phyloP scores from a whole-genome alignment of 495 filamentous ascomycete genomes.

The Aspergillus olivimuriae region DNA sequence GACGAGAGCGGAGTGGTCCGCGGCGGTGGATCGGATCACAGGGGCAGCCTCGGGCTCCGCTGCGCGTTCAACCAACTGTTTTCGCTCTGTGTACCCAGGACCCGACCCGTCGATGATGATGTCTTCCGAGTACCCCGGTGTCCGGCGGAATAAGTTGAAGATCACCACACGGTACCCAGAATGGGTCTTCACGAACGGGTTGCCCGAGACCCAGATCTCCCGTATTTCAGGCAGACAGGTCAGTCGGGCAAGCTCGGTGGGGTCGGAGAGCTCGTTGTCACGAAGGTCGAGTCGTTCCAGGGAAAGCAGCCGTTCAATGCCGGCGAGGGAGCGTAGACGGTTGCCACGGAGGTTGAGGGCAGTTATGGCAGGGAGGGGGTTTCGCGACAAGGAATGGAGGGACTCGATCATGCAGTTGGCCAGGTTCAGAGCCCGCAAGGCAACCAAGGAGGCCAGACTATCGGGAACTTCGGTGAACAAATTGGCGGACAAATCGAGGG shows the following conservation, averaged over 20 bases:
- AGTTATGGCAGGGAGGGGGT: constrained; percentile 87
- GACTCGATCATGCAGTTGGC: constrained; percentile 97
- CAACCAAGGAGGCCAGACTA: constrained; percentile 71
- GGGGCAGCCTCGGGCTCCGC: constrained; percentile 68
- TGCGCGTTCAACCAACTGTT: constrained; percentile 76
- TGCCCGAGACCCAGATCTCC: constrained; percentile 85
- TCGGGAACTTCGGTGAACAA: constrained; percentile 89
- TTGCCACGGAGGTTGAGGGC: constrained; percentile 89
- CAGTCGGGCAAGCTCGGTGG: constrained; percentile 81
- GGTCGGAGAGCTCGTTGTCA: constrained; percentile 87
- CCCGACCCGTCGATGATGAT: constrained; percentile 79
- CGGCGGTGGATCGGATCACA: constrained; percentile 61
- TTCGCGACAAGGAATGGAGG: constrained; percentile 77
- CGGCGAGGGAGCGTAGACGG: constrained; percentile 79
- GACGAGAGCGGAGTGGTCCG: constrained; percentile 51
- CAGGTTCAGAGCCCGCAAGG: constrained; percentile 81
- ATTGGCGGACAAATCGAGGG: constrained; percentile 87
- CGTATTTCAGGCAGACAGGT: constrained; percentile 86
- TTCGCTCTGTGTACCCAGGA: constrained; percentile 75
- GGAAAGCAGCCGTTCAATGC: constrained; percentile 81
- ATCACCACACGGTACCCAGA: constrained; percentile 78
- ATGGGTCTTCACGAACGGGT: constrained; percentile 87
- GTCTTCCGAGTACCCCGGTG: constrained; percentile 85
- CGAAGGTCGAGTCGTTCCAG: constrained; percentile 85
- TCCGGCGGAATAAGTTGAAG: constrained; percentile 93